Evolutionary conservation across 169 alveolate species (phyloP), one percentile per base, ranked within the genome.

Genomic region (Eimeria nieschulzi): DNA sequence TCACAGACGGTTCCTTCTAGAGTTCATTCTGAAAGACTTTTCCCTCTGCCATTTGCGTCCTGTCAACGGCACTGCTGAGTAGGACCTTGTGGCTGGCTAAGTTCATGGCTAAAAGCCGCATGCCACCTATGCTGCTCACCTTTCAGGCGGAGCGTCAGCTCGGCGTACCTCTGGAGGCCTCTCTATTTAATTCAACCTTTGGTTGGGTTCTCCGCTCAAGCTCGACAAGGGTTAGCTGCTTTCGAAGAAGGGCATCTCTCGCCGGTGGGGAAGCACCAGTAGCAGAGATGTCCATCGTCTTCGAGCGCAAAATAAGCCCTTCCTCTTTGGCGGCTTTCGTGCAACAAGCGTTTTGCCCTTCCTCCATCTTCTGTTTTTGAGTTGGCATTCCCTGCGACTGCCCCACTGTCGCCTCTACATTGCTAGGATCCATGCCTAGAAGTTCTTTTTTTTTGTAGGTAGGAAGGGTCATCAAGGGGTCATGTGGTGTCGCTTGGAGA

Each of bases 121-220:
- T 79, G 87, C 87, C 87, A 55, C 87, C 87, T 56, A 71, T 71
- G 68, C 87, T 79, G 87, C 87, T 79, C 71, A 79, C 87, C 87
- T 79, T 55, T 66, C 71, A 79, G 73, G 87, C 25, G 87, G 86
- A 56, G 87, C 87, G 73, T 79, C 87, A 79, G 56, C 73, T 26
- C 87, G 87, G 87, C 87, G 87, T 79, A 79, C 87, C 87, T 79
- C 87, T 79, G 87, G 87, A 25, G 56, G 72, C 56, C 25, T 79
- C 87, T 79, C 21, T 71, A 25, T 53, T n/a, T 55, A 71, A 56
- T 79, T 68, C 25, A 66, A 55, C 55, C 1, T 25, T 55, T 56
- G 54, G 17, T 54, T 26, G 63, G 23, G 19, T 39, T 23, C 63
- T 26, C 61, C 79, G n/a, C 26, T 59, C 46, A 61, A 33, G 46